A percentile compares a stretch with the other conserved stretches of the same genome.
Evolutionary conservation across 2,329 filamentous ascomycete genomes (phyloP).

Genomic region (Fusarium musae): DNA sequence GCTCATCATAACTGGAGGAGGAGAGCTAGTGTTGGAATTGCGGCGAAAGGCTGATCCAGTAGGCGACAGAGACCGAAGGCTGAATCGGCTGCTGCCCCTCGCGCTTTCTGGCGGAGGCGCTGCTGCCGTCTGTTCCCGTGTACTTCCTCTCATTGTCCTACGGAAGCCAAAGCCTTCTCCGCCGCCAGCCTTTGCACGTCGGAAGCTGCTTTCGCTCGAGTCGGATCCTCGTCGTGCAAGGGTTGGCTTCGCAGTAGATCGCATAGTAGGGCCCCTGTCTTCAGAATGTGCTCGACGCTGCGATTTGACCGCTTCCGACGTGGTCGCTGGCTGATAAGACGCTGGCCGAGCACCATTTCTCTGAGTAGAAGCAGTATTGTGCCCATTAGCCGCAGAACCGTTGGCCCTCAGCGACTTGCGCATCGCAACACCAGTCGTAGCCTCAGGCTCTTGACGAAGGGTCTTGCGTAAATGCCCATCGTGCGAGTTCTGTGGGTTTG

Average conservation of each 20-base stretch:
- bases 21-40: constrained; percentile 50
- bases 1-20: constrained; percentile 51
- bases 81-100: constrained; percentile 68
- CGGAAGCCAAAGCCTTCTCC: constrained; percentile 71
- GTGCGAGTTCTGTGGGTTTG: constrained; percentile 10
- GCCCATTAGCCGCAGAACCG: constrained; percentile 10
- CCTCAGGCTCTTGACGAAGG: constrained; percentile 34
- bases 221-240: constrained; percentile 68
- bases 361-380: constrained; percentile 1
- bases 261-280: constrained; percentile 35
- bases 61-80: constrained; percentile 77
- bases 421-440: constrained; percentile 26
- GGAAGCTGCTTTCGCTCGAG: constrained; percentile 86
- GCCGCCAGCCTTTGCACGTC: constrained; percentile 64
- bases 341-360: constrained; percentile 39
- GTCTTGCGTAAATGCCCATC: constrained; percentile 38
- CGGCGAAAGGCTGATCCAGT: constrained; percentile 64
- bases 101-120: constrained; percentile 43
- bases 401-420: constrained; percentile 41
- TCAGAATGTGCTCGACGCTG: constrained; percentile 43
- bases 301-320: constrained; percentile 25
- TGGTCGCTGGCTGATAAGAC: constrained; percentile 45
- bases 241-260: constrained; percentile 45
- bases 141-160: constrained; percentile 72
- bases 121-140: constrained; percentile 36